Base-by-base conservation (phyloP, 1,284 basidiomycete species). In the Xerocomus nothofagi region DNA sequence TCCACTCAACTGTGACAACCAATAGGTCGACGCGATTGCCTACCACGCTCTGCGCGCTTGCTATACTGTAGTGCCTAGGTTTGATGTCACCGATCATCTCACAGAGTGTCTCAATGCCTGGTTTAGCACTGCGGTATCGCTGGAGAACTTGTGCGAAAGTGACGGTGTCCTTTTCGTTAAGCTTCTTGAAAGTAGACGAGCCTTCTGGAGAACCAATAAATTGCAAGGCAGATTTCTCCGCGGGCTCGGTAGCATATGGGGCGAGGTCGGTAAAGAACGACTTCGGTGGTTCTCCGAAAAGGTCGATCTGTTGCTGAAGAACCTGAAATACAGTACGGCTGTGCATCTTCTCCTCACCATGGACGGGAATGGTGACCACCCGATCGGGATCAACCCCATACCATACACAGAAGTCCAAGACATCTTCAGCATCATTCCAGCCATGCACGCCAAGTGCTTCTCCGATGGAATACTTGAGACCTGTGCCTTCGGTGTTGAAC, bases 61-160 rank as follows among this genome's bases (percentile, higher is more conserved):
- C 96, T 63, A 99, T 99, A 71, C 93, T 96, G 73, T 99, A 99
- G 73, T 99, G 97, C 59, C 97, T 81, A 6, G 96, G 95, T 73
- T 98, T 94, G 77, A 95, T 96, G 68, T 98, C 93, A 7, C 89
- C 90, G 44, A 97, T 75, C 59, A 98, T 71, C 68, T 89, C 88
- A 65, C 93, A 92, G n/a, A 97, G 79, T 51, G 80, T 81, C 71
- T 91, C 88, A 41, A 95, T 83, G 26, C 81, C 78, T 11, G 92
- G 91, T 57, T 79, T 78, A 18, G 96, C 94, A 54, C 85, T 91
- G 34, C 78, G 78, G 73, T 94, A 98, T 68, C 79, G 81, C 62
- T 74, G 77, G 46, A 99, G 72, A 21, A 99, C 78, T 63, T 99
- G 93, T 40, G 88, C 93, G 67, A 96, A 99, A 5, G 88, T 92